phyloP scores from a whole-genome alignment of 352 stramenopile genomes.

The Globisporangium apiculatum region DNA sequence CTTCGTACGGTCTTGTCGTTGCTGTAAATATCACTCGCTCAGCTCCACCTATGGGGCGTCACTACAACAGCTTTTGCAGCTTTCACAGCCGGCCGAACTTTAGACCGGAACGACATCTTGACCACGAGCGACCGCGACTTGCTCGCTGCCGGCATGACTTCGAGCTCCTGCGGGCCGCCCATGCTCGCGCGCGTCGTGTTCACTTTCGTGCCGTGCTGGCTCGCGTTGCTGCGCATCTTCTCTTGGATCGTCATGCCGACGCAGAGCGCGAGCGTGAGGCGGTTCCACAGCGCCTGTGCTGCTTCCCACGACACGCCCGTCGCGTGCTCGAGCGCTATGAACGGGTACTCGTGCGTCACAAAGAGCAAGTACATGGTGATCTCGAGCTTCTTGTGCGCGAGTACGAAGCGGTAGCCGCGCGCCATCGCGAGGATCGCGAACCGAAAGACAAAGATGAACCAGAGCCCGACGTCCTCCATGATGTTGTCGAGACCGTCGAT shows the following conservation, averaged over 20 bases:
- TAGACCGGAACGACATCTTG: too few species aligned
- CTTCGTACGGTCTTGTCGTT: too few species aligned
- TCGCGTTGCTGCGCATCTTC: slow-evolving; percentile 2
- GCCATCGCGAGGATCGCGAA: slow-evolving; percentile 22
- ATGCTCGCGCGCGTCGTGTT: slow-evolving; percentile 3
- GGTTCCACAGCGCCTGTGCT: slow-evolving; percentile 31
- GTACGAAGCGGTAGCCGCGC: slow-evolving; percentile 1
- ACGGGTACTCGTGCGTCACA: slow-evolving; percentile 32
- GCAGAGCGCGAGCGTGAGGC: slow-evolving; percentile 23
- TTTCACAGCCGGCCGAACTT: too few species aligned
- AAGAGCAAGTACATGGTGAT: slow-evolving; percentile 21
- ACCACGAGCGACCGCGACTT: too few species aligned
- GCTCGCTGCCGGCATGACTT: too few species aligned
- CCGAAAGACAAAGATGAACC: slow-evolving; percentile 29
- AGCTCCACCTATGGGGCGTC: too few species aligned
- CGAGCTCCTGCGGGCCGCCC: too few species aligned
- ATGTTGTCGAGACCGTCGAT: slow-evolving; percentile 16
- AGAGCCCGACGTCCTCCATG: slow-evolving; percentile 20
- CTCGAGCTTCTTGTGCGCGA: slow-evolving; percentile 11
- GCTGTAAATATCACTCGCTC: too few species aligned
- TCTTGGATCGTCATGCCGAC: slow-evolving; percentile 15
- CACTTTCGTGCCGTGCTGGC: background rate
- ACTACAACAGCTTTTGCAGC: too few species aligned
- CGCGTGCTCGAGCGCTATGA: slow-evolving; percentile 4
- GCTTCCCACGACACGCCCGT: slow-evolving; percentile 30